Conservation (phyloP, 2,329 filamentous ascomycete genomes). For the Neospermospora avenae region DNA sequence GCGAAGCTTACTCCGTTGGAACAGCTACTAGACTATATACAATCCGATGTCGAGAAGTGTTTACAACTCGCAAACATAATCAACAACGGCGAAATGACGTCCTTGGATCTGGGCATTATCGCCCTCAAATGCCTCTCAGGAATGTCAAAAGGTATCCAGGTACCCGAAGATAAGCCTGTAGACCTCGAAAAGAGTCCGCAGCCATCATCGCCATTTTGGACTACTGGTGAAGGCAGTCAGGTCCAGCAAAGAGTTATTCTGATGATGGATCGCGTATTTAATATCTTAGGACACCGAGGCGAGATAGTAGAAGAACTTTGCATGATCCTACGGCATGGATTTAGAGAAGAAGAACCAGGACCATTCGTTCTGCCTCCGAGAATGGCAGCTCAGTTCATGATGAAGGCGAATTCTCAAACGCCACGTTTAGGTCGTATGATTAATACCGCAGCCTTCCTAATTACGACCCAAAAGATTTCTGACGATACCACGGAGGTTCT, state of each 20-base stretch:
- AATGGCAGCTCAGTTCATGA: slow-evolving; percentile 64
- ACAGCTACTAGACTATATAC: slow-evolving; percentile 58
- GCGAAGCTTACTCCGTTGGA: slow-evolving; percentile 52
- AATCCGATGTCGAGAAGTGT: slow-evolving; percentile 54
- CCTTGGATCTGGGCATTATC: slow-evolving; percentile 38
- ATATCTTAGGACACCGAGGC: slow-evolving; percentile 54
- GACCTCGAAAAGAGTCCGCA: slow-evolving; percentile 58
- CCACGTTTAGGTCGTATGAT: slow-evolving; percentile 58
- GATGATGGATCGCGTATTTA: slow-evolving; percentile 47
- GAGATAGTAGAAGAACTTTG: slow-evolving; percentile 73
- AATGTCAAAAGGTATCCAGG: slow-evolving; percentile 71
- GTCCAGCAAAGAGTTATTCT: slow-evolving; percentile 50
- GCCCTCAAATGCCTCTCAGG: slow-evolving; percentile 66
- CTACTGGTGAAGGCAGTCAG: slow-evolving; percentile 42
- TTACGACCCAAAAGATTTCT: slow-evolving; percentile 54
- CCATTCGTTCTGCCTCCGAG: slow-evolving; percentile 72
- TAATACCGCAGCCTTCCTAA: slow-evolving; percentile 67
- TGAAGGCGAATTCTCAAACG: slow-evolving; percentile 54
- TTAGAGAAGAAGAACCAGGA: slow-evolving; percentile 69
- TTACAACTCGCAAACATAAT: slow-evolving; percentile 22
- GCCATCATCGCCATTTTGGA: slow-evolving; percentile 45
- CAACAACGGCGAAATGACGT: slow-evolving; percentile 6
- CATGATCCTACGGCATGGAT: slow-evolving; percentile 68
- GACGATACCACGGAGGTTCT: slow-evolving; percentile 48
- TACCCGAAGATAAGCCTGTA: slow-evolving; percentile 61